Evolutionary conservation across 2,329 filamentous ascomycete genomes (phyloP).

Genomic region (Aspergillus fumigatiaffinis): DNA sequence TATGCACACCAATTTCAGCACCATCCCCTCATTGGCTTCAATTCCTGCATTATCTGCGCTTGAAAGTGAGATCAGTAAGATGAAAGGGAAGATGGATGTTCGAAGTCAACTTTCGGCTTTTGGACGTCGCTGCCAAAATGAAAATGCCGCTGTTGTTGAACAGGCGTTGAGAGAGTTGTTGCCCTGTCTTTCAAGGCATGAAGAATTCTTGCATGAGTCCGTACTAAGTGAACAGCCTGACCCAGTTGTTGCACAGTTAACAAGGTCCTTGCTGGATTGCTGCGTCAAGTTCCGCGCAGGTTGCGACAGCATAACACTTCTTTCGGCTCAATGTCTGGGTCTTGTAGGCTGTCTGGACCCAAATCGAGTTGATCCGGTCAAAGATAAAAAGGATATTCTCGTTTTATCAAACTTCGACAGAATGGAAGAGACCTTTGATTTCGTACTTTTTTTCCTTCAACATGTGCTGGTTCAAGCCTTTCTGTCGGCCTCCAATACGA

Average conservation of each 20-base stretch:
- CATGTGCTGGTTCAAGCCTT: slow-evolving; percentile 89
- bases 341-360: slow-evolving; percentile 88
- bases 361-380: slow-evolving; percentile 76
- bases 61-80: slow-evolving; percentile 59
- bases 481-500: slow-evolving; percentile 81
- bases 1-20: slow-evolving; percentile 65
- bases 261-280: slow-evolving; percentile 78
- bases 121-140: slow-evolving; percentile 69
- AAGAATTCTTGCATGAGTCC: slow-evolving; percentile 73
- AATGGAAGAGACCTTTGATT: slow-evolving; percentile 74
- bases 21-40: slow-evolving; percentile 70
- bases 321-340: slow-evolving; percentile 80
- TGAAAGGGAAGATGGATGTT: slow-evolving; percentile 64
- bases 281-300: slow-evolving; percentile 72
- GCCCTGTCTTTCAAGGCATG: slow-evolving; percentile 67
- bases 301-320: slow-evolving; percentile 62
- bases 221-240: slow-evolving; percentile 81
- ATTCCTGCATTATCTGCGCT: slow-evolving; percentile 67
- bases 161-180: slow-evolving; percentile 76
- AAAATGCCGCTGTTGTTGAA: slow-evolving; percentile 79
- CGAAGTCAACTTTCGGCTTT: slow-evolving; percentile 69
- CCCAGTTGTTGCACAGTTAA: slow-evolving; percentile 64
- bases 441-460: slow-evolving; percentile 79
- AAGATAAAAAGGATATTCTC: slow-evolving; percentile 77
- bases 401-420: slow-evolving; percentile 82